These are phyloP conservation scores for Neohortaea acidophila DNA, from an alignment of 495 filamentous ascomycete genomes.

Conservation along the genomic window DNA sequence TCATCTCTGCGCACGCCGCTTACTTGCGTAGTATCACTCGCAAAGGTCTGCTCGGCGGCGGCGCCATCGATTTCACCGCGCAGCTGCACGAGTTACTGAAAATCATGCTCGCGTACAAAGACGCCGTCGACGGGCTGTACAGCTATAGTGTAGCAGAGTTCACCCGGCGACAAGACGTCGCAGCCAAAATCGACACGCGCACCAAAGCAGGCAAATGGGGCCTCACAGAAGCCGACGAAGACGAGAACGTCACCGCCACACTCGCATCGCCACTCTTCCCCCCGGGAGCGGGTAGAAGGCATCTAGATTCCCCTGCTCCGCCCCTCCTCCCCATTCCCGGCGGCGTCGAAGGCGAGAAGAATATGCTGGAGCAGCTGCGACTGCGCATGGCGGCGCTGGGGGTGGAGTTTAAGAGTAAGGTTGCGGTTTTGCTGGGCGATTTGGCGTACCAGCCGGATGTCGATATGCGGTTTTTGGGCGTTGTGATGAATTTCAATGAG, in stretches of 20 bases:
- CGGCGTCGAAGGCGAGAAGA: constrained; percentile 34
- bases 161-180: constrained; percentile 71
- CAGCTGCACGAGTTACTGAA: constrained; percentile 88
- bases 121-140: constrained; percentile 87
- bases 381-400: constrained; percentile 55
- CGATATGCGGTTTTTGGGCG: constrained; percentile 87
- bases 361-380: constrained; percentile 61
- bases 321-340: constrained; percentile 7
- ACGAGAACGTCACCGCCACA: too few relatives aligned
- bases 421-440: constrained; percentile 76
- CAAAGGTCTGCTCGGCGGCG: constrained; percentile 74
- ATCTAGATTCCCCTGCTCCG: constrained; percentile 10
- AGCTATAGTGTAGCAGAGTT: constrained; percentile 87
- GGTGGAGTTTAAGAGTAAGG: constrained; percentile 52
- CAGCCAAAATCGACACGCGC: constrained; percentile 52
- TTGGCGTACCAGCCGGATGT: constrained; percentile 84
- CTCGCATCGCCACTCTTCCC: constrained; percentile 5
- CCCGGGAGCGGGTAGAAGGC: background rate
- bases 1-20: constrained; percentile 77
- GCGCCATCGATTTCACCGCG: constrained; percentile 67
- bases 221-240: constrained; percentile 41
- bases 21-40: constrained; percentile 91
- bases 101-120: constrained; percentile 84
- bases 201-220: constrained; percentile 51
- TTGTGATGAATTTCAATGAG: constrained; percentile 99